Conservation (phyloP, 2,329 filamentous ascomycete species). For the Emergomyces pasteurianus region DNA sequence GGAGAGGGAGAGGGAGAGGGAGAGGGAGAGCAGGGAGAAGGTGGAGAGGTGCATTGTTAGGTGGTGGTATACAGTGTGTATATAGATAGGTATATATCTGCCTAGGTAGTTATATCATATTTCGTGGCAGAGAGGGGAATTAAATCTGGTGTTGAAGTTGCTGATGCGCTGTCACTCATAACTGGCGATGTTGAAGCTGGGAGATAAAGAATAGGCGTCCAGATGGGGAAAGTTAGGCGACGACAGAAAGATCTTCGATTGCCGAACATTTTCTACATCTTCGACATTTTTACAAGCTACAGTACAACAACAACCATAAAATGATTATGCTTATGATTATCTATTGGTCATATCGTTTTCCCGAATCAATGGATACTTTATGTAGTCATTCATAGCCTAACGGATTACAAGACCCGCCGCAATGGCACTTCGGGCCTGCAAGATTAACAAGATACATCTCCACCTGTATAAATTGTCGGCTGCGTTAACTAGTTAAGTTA, state of each 20-base stretch:
- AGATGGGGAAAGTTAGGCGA: not conserved
- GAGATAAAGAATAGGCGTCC: not conserved
- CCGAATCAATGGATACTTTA: too few species aligned
- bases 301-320: too few species aligned
- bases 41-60: not conserved
- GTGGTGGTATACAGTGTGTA: not conserved
- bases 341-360: too few species aligned
- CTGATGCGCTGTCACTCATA: not conserved
- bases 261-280: not conserved
- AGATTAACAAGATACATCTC: too few species aligned
- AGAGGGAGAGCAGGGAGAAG: too few species aligned
- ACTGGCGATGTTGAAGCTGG: not conserved
- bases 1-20: conserved; percentile 6
- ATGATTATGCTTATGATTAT: too few species aligned
- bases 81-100: not conserved
- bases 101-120: not conserved
- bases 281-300: too few species aligned
- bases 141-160: not conserved
- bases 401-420: too few species aligned
- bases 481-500: too few species aligned
- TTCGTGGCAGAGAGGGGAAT: not conserved
- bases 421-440: too few species aligned
- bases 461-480: too few species aligned
- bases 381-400: too few species aligned
- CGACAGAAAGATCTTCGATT: not conserved